A percentile compares a stretch with the other conserved stretches of the same genome.
phyloP scores from a whole-genome alignment of 2,329 filamentous ascomycete species.

The Pleochaeta shiraiana region DNA sequence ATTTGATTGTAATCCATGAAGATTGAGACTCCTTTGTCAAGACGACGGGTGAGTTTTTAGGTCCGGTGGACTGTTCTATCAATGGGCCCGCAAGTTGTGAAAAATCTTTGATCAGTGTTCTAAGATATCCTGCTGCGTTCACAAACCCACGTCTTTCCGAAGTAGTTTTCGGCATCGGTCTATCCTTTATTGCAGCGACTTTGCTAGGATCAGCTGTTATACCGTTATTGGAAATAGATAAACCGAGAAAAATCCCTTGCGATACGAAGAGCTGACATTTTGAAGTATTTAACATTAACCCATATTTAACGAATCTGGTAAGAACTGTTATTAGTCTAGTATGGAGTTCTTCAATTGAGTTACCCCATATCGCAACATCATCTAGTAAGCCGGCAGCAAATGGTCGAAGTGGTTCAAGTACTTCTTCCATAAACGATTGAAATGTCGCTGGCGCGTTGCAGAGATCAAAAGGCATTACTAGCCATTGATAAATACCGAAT shows the following conservation, averaged over 20 bases:
- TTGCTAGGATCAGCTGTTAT: background rate
- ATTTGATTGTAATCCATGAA: background rate
- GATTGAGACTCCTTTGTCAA: background rate
- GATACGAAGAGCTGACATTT: background rate
- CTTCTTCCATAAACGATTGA: slow-evolving; percentile 3
- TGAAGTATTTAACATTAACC: background rate
- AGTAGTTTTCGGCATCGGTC: background rate
- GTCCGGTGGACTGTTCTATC: background rate
- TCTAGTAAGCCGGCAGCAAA: background rate
- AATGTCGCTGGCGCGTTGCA: slow-evolving; percentile 4
- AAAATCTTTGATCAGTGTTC: background rate
- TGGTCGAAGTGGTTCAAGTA: background rate
- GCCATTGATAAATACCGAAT: slow-evolving; percentile 2
- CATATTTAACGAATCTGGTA: background rate
- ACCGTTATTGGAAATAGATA: background rate
- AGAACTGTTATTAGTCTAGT: background rate
- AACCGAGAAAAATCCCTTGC: background rate
- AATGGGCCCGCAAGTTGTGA: background rate
- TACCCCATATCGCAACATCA: background rate
- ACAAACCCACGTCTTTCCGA: background rate
- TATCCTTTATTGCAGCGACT: background rate
- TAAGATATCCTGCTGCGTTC: background rate
- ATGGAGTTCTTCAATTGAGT: background rate
- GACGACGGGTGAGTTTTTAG: background rate
- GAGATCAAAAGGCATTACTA: slow-evolving; percentile 5